Evolutionary conservation across 2,329 filamentous ascomycete species (phyloP).

Genomic region (Penicillium occitanis): DNA sequence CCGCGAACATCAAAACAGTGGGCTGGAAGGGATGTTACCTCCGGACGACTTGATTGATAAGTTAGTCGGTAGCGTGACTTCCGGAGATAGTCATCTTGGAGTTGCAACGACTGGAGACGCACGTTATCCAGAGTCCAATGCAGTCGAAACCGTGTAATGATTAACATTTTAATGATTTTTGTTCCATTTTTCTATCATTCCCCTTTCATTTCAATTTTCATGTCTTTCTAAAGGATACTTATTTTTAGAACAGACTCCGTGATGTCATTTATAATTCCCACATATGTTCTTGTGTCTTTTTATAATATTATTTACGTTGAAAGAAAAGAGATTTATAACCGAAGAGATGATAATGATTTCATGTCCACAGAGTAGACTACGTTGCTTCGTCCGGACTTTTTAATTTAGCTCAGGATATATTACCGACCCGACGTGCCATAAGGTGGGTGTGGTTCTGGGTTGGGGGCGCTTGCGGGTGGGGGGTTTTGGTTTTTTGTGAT

Average conservation of each 20-base stretch:
- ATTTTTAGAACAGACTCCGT: background rate
- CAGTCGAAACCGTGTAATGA: constrained; percentile 35
- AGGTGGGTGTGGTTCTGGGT: too few relatives aligned
- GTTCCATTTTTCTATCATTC: background rate
- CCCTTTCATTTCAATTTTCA: background rate
- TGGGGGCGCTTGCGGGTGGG: too few relatives aligned
- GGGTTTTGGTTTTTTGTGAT: too few relatives aligned
- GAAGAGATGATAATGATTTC: background rate
- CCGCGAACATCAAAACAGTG: constrained; percentile 35
- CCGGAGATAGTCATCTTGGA: constrained; percentile 33
- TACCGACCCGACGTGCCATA: too few relatives aligned
- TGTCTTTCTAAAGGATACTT: background rate
- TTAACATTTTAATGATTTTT: constrained; percentile 17
- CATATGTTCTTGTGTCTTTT: constrained; percentile 13
- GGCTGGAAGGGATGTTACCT: constrained; percentile 36
- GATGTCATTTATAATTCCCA: constrained; percentile 12
- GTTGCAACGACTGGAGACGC: constrained; percentile 36
- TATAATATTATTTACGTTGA: background rate
- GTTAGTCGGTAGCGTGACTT: constrained; percentile 37
- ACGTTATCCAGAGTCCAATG: constrained; percentile 33
- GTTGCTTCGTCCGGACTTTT: too few relatives aligned
- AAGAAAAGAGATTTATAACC: background rate
- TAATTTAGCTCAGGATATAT: too few relatives aligned
- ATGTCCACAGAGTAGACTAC: too few relatives aligned
- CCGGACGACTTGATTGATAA: constrained; percentile 41